Evolutionary conservation across 1,139 yeast species (phyloP), one percentile per base, ranked within the genome.

Genomic region (Taiozyma sp.): DNA sequence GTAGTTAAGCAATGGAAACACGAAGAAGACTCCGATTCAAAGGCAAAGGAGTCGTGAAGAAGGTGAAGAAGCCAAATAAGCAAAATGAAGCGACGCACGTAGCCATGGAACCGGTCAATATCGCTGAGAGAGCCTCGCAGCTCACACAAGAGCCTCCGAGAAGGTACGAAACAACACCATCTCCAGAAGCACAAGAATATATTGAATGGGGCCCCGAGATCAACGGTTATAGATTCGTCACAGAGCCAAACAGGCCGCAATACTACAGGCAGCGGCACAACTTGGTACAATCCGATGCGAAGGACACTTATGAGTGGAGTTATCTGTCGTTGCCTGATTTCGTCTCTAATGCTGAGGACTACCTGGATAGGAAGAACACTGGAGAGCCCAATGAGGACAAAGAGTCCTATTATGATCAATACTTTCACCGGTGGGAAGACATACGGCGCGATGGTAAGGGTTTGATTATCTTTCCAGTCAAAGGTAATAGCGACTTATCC

Each of bases 141-240:
- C n/a, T n/a, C 34, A 30, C 13, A 8, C 13, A 9, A 28, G 39
- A 36, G 16, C n/a, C 22, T 16, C 23, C 39, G 16, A 36, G 8
- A 36, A 5, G 39, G 23, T 23, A 10, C 3, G 41, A 22, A 38
- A 38, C 24, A 38, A 16, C 41, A 38, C 2, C 41, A 38, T 2
- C 22, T 3, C 40, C 28, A 19, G 23, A 23, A 24, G 16, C 14
- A 6, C 27, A 24, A 24, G 43, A 51, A 4, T 28, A 50, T 7
- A 38, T 51, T 3, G 71, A 70, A 52, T 71, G 67, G 65, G 75
- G 75, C 0, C 68, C 70, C 0, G 29, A 44, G 2, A 64, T 68
- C 19, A 64, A 70, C 45, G 75, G 75, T 0, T 72, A 71, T 48
- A 54, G 67, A 27, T 64, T 65, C 44, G 55, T 66, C 10, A 28